Evolutionary conservation across 495 filamentous ascomycete species (phyloP).

Genomic region (Tuber aestivum): DNA sequence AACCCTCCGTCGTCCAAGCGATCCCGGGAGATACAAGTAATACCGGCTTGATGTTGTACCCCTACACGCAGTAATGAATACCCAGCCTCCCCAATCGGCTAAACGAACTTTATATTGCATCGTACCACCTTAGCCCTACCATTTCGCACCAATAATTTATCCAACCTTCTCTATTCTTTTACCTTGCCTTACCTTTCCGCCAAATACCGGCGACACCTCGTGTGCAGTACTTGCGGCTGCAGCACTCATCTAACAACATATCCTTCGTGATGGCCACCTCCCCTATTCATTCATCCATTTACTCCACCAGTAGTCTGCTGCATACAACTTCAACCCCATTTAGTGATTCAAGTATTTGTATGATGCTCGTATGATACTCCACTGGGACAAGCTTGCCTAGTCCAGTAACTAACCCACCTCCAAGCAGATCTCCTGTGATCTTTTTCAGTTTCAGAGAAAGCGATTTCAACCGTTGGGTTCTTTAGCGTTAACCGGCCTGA

Average conservation of each 20-base stretch:
- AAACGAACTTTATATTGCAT: neutral
- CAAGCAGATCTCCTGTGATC: neutral
- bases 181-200: neutral
- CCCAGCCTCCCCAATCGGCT: neutral
- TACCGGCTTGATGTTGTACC: neutral
- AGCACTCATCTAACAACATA: neutral
- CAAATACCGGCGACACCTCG: neutral
- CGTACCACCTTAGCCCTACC: neutral
- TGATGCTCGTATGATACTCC: neutral
- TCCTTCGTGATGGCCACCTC: no score
- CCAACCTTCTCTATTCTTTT: no score
- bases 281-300: neutral
- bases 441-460: neutral
- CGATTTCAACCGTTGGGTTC: neutral
- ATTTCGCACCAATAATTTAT: neutral
- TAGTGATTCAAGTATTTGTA: neutral
- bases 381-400: neutral
- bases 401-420: neutral
- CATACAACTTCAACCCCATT: neutral
- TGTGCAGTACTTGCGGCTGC: neutral
- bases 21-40: neutral
- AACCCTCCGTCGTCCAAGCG: neutral
- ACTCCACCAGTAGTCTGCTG: neutral
- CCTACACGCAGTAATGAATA: neutral
- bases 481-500: neutral